A percentile compares a stretch with the other conserved stretches of the same genome.
Conservation (phyloP, 495 filamentous ascomycete species). For the Penicillium chermesinum region DNA sequence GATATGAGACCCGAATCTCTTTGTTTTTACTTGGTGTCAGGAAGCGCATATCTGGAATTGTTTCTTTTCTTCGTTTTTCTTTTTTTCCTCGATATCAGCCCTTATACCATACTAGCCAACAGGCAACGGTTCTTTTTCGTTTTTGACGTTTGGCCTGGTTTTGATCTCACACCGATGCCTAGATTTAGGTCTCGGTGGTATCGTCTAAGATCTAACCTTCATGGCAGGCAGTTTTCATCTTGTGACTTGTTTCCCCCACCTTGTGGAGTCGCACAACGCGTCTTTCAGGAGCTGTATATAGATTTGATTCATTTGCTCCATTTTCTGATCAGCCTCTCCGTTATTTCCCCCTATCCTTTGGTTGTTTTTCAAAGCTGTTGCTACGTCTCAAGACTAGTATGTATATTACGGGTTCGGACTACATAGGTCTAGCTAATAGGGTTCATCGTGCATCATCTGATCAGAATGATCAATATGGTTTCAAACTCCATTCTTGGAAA, state of each 20-base stretch:
- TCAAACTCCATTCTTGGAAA: too few relatives aligned
- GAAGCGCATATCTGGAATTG: constrained; percentile 8
- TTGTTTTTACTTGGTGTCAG: constrained; percentile 8
- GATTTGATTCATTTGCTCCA: background rate
- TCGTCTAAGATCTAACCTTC: background rate
- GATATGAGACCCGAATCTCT: constrained; percentile 15
- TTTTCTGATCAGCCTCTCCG: background rate
- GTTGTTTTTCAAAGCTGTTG: constrained; percentile 1
- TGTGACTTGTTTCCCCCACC: background rate
- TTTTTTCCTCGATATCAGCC: background rate
- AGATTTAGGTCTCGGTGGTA: background rate
- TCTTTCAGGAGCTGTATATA: constrained; percentile 5
- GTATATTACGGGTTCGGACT: constrained; percentile 6
- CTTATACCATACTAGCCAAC: background rate
- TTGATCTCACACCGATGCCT: background rate
- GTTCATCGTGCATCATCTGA: background rate
- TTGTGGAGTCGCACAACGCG: background rate
- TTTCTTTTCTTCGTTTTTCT: constrained; percentile 3
- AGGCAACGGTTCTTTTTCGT: background rate
- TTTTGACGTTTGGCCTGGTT: background rate
- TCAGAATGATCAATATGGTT: background rate
- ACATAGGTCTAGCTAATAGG: constrained; percentile 1
- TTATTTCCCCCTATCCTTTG: background rate
- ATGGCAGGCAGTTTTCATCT: background rate
- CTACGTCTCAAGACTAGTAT: constrained; percentile 2